phyloP scores from a whole-genome alignment of 2,329 filamentous ascomycete species.

The Pochonia chlamydosporia region DNA sequence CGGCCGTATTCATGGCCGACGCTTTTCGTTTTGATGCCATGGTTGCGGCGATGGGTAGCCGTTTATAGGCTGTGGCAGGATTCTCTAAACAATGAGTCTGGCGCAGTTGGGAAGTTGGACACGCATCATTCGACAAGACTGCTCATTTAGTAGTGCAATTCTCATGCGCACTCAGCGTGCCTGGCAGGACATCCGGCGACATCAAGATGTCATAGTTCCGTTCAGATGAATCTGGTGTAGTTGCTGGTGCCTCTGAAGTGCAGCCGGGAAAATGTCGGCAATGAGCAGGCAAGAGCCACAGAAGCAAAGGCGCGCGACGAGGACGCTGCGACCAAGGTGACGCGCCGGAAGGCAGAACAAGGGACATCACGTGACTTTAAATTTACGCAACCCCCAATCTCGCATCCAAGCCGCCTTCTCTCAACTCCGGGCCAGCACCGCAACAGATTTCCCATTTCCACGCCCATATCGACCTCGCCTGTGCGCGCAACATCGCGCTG shows the following conservation, averaged over 20 bases:
- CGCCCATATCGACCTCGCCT: conserved; percentile 15
- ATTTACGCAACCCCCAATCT: conserved; percentile 30
- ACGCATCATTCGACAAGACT: neutral
- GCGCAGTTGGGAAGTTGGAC: neutral
- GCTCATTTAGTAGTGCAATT: neutral
- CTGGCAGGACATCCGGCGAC: neutral
- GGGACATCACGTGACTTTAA: conserved; percentile 36
- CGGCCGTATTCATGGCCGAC: conserved; percentile 60
- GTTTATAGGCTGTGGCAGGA: neutral
- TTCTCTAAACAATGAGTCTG: neutral
- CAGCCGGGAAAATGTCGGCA: neutral
- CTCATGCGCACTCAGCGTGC: neutral
- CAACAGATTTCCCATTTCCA: conserved; percentile 14
- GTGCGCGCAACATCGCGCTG: conserved; percentile 12
- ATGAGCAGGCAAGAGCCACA: neutral
- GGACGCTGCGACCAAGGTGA: too few relatives aligned
- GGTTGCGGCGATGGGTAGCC: conserved; percentile 14
- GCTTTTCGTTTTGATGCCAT: conserved; percentile 97
- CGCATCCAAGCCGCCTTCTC: conserved; percentile 24
- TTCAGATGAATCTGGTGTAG: neutral
- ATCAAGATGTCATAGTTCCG: neutral
- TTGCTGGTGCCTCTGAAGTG: neutral
- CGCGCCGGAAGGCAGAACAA: conserved; percentile 7
- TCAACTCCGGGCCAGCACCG: conserved; percentile 18
- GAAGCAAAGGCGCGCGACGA: neutral